Evolutionary conservation across 2,329 filamentous ascomycete species (phyloP), one percentile per base, ranked within the genome.

Genomic region (Bipolaris victoriae): DNA sequence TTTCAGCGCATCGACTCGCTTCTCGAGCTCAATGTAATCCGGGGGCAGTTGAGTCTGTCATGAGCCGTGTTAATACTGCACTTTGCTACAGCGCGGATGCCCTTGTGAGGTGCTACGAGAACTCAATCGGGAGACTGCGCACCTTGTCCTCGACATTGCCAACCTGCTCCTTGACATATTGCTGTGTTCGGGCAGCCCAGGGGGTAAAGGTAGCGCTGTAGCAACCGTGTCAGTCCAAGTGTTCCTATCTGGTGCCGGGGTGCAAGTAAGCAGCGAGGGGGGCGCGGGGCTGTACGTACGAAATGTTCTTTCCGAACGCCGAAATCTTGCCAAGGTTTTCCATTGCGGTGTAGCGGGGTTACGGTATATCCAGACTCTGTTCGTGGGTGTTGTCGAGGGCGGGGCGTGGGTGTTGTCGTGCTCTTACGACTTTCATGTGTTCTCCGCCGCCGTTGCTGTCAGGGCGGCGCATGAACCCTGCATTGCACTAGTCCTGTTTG

Each of bases 21-120:
- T 97, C 86, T 99, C 95, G 61, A 99, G 90, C 79, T 98, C 93
- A 76, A 97, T 91, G 80, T 99, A 99, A 80, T 98, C 95, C 68
- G 93, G 89, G 44, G 95, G 95, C 41, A 99, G 91, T 81, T 98
- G 90, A 63, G 95, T 99, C 92, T 96, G 60, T 62, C 47, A 50
- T 46, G 48, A 29, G 44, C 49, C 41, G n/a, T 49, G 61, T 75
- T 58, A 75, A 62, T 70, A 48, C 39, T 51, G 52, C 22, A n/a
- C 29, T 36, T 20, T 45, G 46, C 40, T 52, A 49, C 18, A 7
- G 35, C 22, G 55, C 9, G 37, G 6, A 33, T 22, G n/a, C 24
- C 20, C 7, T n/a, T 15, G 22, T 44, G 41, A n/a, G 26, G 11
- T 15, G 1, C 2, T 15, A 26, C 18, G 20, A 18, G 13, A 15